Conservation (phyloP, 1,284 basidiomycete species). For the Marasmius fiardii region DNA sequence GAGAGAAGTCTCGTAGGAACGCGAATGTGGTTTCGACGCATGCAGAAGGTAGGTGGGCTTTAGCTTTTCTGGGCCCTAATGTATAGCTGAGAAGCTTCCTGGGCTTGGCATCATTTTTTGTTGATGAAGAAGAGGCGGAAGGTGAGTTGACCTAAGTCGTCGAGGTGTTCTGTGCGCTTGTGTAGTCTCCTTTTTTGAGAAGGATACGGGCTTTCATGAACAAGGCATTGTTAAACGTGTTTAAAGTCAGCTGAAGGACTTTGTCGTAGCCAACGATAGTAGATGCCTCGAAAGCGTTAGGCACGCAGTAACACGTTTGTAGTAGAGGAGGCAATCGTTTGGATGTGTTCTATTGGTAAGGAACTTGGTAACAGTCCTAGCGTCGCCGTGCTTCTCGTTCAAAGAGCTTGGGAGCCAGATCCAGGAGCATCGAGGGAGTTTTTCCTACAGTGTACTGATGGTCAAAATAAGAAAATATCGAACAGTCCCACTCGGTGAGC, state of each 20-base stretch:
- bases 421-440: too few relatives aligned
- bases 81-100: slow-evolving; percentile 52
- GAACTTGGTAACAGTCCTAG: too few relatives aligned
- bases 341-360: slow-evolving; percentile 63
- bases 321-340: too few relatives aligned
- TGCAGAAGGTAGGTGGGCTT: too few relatives aligned
- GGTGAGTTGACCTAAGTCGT: slow-evolving; percentile 42
- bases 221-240: slow-evolving; percentile 74
- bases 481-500: too few relatives aligned
- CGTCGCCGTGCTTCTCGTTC: too few relatives aligned
- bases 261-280: slow-evolving; percentile 71
- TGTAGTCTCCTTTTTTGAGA: slow-evolving; percentile 78
- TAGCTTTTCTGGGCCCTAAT: slow-evolving; percentile 61
- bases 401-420: too few relatives aligned
- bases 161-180: slow-evolving; percentile 59
- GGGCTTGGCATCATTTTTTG: slow-evolving; percentile 48
- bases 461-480: too few relatives aligned
- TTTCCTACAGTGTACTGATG: too few relatives aligned
- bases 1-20: slow-evolving; percentile 63
- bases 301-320: too few relatives aligned
- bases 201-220: slow-evolving; percentile 86
- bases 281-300: slow-evolving; percentile 73
- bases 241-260: slow-evolving; percentile 73
- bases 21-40: slow-evolving; percentile 75
- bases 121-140: slow-evolving; percentile 31